Evolutionary conservation across 2,329 filamentous ascomycete species (phyloP).

Genomic region (Claviceps capensis): DNA sequence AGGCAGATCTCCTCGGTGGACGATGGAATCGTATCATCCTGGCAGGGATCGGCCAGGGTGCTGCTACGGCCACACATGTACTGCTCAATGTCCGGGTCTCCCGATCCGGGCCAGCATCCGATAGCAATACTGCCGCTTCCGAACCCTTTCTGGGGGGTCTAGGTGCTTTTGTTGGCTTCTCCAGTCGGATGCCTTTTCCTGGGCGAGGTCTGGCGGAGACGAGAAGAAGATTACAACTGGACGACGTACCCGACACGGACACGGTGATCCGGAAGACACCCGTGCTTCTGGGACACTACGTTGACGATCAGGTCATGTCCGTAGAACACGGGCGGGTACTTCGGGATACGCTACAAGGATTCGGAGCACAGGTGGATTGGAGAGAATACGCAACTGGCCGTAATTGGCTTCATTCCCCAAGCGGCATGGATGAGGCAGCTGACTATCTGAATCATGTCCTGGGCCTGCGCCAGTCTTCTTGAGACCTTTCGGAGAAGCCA

Average conservation of each 20-base stretch:
- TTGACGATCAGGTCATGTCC: conserved; percentile 28
- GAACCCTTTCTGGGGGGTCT: conserved; percentile 5
- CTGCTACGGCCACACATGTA: conserved; percentile 24
- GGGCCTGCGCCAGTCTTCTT: neutral
- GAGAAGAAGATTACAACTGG: conserved; percentile 18
- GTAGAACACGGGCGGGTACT: conserved; percentile 22
- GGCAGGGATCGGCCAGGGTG: conserved; percentile 33
- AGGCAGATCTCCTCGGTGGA: conserved; percentile 23
- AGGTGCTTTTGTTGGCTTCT: conserved; percentile 25
- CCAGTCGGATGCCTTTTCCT: conserved; percentile 22
- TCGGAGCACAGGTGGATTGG: conserved; percentile 26
- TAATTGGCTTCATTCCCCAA: conserved; percentile 30
- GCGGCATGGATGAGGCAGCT: conserved; percentile 28
- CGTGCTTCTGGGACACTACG: conserved; percentile 30
- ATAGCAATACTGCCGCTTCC: neutral
- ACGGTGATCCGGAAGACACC: conserved; percentile 27
- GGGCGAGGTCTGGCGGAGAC: conserved; percentile 18
- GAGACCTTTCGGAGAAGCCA: neutral
- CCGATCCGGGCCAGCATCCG: conserved; percentile 5
- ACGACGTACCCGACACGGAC: conserved; percentile 12
- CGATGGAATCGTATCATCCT: conserved; percentile 26
- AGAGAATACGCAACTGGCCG: conserved; percentile 27
- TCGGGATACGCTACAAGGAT: conserved; percentile 19
- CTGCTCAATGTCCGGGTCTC: conserved; percentile 21
- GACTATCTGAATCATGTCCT: conserved; percentile 16